Base-by-base conservation (phyloP, 805 yeast genomes). In the Ogataea paraovalis region DNA sequence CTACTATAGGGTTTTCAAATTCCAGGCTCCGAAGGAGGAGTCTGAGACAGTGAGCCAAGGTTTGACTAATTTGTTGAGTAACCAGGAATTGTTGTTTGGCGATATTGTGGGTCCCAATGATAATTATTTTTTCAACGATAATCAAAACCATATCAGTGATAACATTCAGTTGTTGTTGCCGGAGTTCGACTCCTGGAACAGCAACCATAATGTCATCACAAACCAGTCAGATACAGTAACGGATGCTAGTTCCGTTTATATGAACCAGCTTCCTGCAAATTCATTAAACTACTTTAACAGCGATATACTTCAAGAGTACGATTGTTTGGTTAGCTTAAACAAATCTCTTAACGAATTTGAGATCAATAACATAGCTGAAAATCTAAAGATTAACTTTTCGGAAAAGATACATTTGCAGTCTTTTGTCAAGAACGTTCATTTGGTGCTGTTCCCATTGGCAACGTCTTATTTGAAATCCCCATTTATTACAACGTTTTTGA, bases 1-100 rank as follows among this genome's bases (percentile, higher is more conserved):
- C 1, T 71, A 71, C 46, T 58, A 62, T 41, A 58, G 66, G 34
- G 49, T 52, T 18, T 58, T 53, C 53, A 65, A 61, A 44, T 56
- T 57, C 37, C 64, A 65, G 33, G 51, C 56, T 20, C 42, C 51
- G 2, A n/a, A 39, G 14, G 41, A 39, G 2, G 30, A 23, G n/a
- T 10, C 28, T 22, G 28, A 23, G 12, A 39, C 27, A 2, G 30
- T 21, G 8, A 39, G 54, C 4, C 52, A 53, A 36, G 55, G 48
- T 1, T 39, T 56, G 18, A 44, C 56, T 10, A 49, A 41, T 27
- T 46, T 56, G 3, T 32, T 59, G 18, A 54, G 53, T 7, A 54
- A 59, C 41, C 63, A 59, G 48, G 63, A 59, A 37, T 39, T 54
- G 32, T 43, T 57, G 18, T 56, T 59, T 23, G 59, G 59, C 12